Percentiles rank a stretch among this genome's conserved stretches.
These are phyloP conservation scores for Tausonia pullulans DNA, from an alignment of 1,284 basidiomycete genomes.

Conservation along the genomic window DNA sequence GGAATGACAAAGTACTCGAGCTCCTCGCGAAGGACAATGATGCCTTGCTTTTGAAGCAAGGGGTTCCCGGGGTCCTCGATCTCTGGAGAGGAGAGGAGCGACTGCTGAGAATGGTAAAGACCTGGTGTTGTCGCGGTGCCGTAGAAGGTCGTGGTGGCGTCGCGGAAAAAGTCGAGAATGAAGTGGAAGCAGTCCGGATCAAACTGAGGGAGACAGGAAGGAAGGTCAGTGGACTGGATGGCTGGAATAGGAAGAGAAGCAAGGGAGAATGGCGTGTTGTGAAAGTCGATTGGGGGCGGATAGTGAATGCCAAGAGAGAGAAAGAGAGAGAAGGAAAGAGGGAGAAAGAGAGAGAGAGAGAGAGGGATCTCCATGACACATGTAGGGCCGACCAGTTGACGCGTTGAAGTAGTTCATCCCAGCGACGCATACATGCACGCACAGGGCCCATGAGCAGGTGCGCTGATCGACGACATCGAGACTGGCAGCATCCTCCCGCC, in stretches of 20 bases:
- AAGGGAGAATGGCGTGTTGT: background rate
- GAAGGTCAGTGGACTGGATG: background rate
- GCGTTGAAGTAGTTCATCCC: too few relatives aligned
- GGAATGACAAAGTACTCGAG: constrained; percentile 97
- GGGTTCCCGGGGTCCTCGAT: constrained; percentile 62
- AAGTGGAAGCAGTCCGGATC: constrained; percentile 93
- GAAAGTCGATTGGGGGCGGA: too few relatives aligned
- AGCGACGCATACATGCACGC: too few relatives aligned
- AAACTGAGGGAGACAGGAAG: constrained; percentile 50
- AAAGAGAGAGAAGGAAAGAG: background rate
- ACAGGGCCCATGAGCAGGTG: too few relatives aligned
- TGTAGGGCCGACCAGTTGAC: too few relatives aligned
- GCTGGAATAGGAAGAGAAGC: background rate
- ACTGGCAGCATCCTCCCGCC: too few relatives aligned
- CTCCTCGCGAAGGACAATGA: constrained; percentile 95
- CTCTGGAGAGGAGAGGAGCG: constrained; percentile 27
- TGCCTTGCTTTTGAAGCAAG: constrained; percentile 88
- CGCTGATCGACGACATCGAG: too few relatives aligned
- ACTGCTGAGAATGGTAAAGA: constrained; percentile 65
- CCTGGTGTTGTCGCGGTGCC: constrained; percentile 65
- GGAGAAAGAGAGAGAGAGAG: background rate
- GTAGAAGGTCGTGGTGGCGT: constrained; percentile 82
- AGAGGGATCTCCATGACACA: too few relatives aligned
- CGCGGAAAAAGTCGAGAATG: constrained; percentile 82
- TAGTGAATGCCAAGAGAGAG: background rate